Conservation (phyloP, 768 basidiomycete genomes). For the Auriscalpium vulgare region DNA sequence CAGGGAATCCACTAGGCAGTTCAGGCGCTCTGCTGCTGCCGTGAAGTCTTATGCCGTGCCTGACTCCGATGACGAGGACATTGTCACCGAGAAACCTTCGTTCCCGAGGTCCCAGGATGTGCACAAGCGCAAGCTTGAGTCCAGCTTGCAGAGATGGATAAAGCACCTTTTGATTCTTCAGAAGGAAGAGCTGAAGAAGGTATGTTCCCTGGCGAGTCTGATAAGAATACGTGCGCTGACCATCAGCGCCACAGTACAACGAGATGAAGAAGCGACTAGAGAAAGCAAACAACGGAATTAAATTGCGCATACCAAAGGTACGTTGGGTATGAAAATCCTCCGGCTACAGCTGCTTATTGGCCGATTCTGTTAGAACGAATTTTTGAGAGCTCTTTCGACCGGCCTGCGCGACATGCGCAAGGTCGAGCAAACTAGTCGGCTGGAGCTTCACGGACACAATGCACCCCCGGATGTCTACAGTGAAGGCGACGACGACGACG, state of each 20-base stretch:
- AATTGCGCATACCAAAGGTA: slow-evolving; percentile 54
- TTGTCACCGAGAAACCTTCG: slow-evolving; percentile 24
- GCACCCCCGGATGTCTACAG: slow-evolving; percentile 32
- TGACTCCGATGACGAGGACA: slow-evolving; percentile 64
- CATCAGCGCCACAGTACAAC: slow-evolving; percentile 38
- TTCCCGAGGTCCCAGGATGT: slow-evolving; percentile 22
- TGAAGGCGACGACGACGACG: slow-evolving; percentile 48
- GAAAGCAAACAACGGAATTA: slow-evolving; percentile 35
- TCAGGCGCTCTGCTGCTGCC: slow-evolving; percentile 49
- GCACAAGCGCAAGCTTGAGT: slow-evolving; percentile 32
- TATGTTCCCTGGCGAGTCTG: slow-evolving; percentile 18
- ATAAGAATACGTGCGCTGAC: background rate
- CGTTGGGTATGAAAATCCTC: slow-evolving; percentile 9
- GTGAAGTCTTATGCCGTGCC: slow-evolving; percentile 58
- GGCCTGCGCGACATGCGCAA: slow-evolving; percentile 57
- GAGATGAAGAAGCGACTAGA: slow-evolving; percentile 53
- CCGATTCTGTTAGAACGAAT: slow-evolving; percentile 44
- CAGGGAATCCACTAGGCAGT: background rate
- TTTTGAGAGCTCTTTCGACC: slow-evolving; percentile 52
- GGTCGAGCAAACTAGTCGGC: slow-evolving; percentile 44
- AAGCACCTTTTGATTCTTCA: slow-evolving; percentile 51
- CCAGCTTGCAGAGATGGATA: slow-evolving; percentile 57
- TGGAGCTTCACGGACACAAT: slow-evolving; percentile 33
- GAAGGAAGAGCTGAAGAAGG: slow-evolving; percentile 67
- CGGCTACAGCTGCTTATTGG: background rate